Percentiles rank a stretch among this genome's conserved stretches.
Evolutionary conservation across 768 basidiomycete genomes (phyloP).

Genomic region (Tephrocybe sp.): DNA sequence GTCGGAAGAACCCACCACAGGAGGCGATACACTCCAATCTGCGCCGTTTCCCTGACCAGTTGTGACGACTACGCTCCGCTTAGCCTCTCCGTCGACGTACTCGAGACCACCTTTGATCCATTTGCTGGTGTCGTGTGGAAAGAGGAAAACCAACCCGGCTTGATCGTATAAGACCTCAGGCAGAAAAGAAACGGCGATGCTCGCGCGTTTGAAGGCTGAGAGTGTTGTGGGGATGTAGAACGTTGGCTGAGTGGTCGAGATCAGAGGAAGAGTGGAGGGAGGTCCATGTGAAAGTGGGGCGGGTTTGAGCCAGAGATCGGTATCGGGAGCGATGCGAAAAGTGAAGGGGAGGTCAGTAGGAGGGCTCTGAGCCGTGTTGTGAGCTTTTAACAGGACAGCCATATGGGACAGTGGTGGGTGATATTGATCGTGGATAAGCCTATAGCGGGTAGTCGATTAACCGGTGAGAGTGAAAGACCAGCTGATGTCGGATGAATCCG

Average conservation of each 20-base stretch:
- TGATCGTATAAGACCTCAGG: conserved; percentile 18
- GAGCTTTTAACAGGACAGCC: too few species aligned
- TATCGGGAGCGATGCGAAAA: conserved; percentile 13
- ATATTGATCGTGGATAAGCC: too few species aligned
- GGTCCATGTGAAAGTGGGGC: conserved; percentile 14
- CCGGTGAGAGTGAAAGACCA: too few species aligned
- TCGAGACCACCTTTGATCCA: conserved; percentile 22
- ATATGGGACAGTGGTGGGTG: too few species aligned
- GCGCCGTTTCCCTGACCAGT: conserved; percentile 11
- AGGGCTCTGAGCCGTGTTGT: conserved; percentile 16
- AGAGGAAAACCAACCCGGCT: conserved; percentile 16
- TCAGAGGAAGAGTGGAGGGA: conserved; percentile 9
- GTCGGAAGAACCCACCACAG: conserved; percentile 5
- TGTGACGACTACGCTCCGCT: conserved; percentile 18
- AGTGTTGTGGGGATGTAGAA: conserved; percentile 14
- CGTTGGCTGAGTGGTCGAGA: conserved; percentile 15
- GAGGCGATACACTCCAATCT: conserved; percentile 21
- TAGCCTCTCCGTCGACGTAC: conserved; percentile 14
- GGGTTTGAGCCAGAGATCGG: conserved; percentile 23
- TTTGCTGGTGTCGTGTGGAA: conserved; percentile 9
- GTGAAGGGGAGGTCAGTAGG: conserved; percentile 18
- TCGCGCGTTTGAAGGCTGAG: conserved; percentile 13
- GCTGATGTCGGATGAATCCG: too few species aligned
- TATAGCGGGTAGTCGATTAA: too few species aligned
- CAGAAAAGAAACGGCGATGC: conserved; percentile 13